These are phyloP conservation scores for Sodiomyces alkalinus DNA, from an alignment of 2,329 filamentous ascomycete genomes.

Conservation along the genomic window DNA sequence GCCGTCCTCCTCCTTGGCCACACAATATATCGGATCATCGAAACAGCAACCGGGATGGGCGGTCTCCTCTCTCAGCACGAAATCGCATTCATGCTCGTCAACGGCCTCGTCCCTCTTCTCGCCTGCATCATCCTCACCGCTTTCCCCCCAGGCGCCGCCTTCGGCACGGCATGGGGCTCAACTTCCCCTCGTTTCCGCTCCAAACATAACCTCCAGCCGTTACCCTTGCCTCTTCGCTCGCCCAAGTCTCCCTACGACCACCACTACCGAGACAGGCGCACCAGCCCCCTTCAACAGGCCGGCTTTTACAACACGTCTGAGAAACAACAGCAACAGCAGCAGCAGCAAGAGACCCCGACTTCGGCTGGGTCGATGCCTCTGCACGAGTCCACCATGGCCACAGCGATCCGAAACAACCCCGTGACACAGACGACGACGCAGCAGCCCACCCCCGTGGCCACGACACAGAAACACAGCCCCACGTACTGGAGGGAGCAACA, in stretches of 20 bases:
- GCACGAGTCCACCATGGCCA: constrained; percentile 2
- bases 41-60: constrained; percentile 20
- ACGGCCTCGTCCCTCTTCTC: constrained; percentile 24
- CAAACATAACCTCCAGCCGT: constrained; percentile 1
- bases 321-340: no score
- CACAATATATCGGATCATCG: constrained; percentile 24
- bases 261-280: no score
- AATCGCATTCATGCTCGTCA: constrained; percentile 20
- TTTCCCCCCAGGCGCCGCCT: constrained; percentile 22
- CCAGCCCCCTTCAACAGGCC: background rate
- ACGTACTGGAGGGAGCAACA: constrained; percentile 1
- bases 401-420: background rate
- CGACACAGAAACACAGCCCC: constrained; percentile 3
- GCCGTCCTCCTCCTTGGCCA: constrained; percentile 22
- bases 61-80: constrained; percentile 22
- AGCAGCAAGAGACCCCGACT: no score
- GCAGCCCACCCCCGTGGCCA: constrained; percentile 2
- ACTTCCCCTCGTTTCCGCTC: constrained; percentile 17
- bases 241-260: constrained; percentile 5
- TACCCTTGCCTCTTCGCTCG: constrained; percentile 7
- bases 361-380: constrained; percentile 1
- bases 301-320: background rate
- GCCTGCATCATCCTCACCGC: constrained; percentile 18
- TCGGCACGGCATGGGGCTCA: constrained; percentile 22
- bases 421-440: constrained; percentile 1